Evolutionary conservation across 2,329 filamentous ascomycete genomes (phyloP).

Genomic region (Coniella lustricola): DNA sequence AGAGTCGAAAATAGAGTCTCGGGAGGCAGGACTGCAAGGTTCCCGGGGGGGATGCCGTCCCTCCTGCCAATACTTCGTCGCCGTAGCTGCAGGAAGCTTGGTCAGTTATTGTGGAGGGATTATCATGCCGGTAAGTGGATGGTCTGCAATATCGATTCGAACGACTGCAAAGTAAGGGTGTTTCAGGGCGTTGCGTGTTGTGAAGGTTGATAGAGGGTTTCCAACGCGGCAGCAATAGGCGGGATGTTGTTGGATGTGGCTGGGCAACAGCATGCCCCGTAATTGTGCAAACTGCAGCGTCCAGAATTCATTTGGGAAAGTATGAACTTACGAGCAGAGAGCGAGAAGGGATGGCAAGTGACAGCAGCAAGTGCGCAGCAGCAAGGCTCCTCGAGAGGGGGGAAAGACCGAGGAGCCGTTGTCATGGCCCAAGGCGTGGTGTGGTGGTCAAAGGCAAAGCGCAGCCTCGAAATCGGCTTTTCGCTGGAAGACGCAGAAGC

Average conservation of each 20-base stretch:
- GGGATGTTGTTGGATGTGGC: not conserved
- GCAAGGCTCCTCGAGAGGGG: not conserved
- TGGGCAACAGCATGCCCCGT: not conserved
- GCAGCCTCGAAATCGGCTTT: conserved; percentile 5
- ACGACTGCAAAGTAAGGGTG: not conserved
- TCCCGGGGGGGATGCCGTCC: not conserved
- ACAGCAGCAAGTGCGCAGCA: conserved; percentile 6
- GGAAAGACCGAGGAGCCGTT: not conserved
- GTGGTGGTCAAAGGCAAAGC: not conserved
- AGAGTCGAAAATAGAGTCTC: not conserved
- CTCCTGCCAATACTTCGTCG: conserved; percentile 2
- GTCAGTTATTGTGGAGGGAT: conserved; percentile 1
- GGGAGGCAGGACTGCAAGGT: not conserved
- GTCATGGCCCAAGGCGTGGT: not conserved
- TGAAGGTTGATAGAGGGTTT: not conserved
- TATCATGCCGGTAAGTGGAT: not conserved
- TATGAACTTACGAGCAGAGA: conserved; percentile 4
- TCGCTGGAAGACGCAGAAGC: conserved; percentile 3
- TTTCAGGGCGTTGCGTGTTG: not conserved
- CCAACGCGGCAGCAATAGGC: not conserved
- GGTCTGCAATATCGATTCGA: too few relatives aligned
- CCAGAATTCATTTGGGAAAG: not conserved
- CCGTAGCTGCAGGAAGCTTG: conserved; percentile 1
- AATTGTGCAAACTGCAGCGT: too few relatives aligned
- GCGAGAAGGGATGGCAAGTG: conserved; percentile 1